A percentile compares a stretch with the other conserved stretches of the same genome.
These are phyloP conservation scores for Macrolepiota dolichaula DNA, from an alignment of 768 basidiomycete genomes.

Conservation along the genomic window DNA sequence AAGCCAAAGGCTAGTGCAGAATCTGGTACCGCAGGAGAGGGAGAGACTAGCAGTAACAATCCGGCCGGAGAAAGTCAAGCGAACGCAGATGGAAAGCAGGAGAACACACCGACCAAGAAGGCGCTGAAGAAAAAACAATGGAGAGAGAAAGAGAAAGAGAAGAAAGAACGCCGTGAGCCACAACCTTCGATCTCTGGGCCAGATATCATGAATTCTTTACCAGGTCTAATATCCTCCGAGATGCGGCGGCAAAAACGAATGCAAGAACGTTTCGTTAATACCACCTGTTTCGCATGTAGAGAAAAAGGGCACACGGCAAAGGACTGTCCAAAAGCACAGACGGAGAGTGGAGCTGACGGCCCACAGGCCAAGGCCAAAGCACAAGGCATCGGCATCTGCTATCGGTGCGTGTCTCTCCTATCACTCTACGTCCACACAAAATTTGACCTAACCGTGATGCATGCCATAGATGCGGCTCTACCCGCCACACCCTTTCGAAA, in stretches of 20 bases:
- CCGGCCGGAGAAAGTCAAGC: background rate
- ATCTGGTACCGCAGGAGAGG: slow-evolving; percentile 14
- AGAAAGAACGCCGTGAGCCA: slow-evolving; percentile 25
- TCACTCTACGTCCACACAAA: background rate
- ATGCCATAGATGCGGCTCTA: slow-evolving; percentile 71
- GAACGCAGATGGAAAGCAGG: background rate
- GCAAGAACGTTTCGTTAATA: slow-evolving; percentile 49
- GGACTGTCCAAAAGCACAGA: slow-evolving; percentile 61
- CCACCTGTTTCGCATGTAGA: slow-evolving; percentile 86
- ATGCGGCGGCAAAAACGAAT: slow-evolving; percentile 62
- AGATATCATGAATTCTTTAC: background rate
- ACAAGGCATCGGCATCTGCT: slow-evolving; percentile 53
- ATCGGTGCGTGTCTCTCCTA: slow-evolving; percentile 51
- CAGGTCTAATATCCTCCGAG: slow-evolving; percentile 35
- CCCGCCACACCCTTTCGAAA: slow-evolving; percentile 70
- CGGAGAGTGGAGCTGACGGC: slow-evolving; percentile 13
- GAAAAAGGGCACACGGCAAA: slow-evolving; percentile 79
- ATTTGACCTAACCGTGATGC: background rate
- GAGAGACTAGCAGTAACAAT: slow-evolving; percentile 12
- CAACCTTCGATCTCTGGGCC: slow-evolving; percentile 19
- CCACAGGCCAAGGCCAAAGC: slow-evolving; percentile 17
- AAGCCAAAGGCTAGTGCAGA: slow-evolving; percentile 26
- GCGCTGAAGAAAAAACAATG: slow-evolving; percentile 28
- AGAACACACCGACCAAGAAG: slow-evolving; percentile 5
- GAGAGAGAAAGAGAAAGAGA: slow-evolving; percentile 25